phyloP scores from a whole-genome alignment of 495 filamentous ascomycete species.

The Penicillium mononematosum region DNA sequence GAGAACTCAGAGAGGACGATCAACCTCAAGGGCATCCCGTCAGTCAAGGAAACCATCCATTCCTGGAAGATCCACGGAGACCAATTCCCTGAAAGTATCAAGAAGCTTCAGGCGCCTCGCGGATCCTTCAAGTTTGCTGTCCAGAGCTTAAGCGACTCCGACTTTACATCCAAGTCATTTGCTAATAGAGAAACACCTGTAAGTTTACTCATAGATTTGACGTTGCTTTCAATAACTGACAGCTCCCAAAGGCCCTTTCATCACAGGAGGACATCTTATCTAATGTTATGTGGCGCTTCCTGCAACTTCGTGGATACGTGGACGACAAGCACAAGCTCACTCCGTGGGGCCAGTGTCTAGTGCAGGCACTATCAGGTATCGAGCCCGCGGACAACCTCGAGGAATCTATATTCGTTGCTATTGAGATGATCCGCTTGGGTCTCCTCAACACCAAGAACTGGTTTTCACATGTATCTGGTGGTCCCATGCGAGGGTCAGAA shows the following conservation, averaged over 20 bases:
- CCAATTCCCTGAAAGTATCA: slow-evolving; percentile 43
- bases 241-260: slow-evolving; percentile 30
- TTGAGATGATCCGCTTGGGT: slow-evolving; percentile 76
- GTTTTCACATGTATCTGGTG: slow-evolving; percentile 59
- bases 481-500: slow-evolving; percentile 57
- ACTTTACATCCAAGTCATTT: slow-evolving; percentile 68
- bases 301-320: slow-evolving; percentile 84
- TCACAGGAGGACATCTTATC: slow-evolving; percentile 70
- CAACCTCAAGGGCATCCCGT: slow-evolving; percentile 61
- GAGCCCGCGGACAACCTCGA: slow-evolving; percentile 54
- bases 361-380: slow-evolving; percentile 62
- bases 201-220: slow-evolving; percentile 15
- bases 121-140: slow-evolving; percentile 49
- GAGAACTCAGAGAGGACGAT: slow-evolving; percentile 61
- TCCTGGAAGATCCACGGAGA: slow-evolving; percentile 71
- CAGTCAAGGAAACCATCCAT: slow-evolving; percentile 58
- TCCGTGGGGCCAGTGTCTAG: slow-evolving; percentile 76
- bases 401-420: slow-evolving; percentile 68
- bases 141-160: slow-evolving; percentile 57
- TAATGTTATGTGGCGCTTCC: slow-evolving; percentile 80
- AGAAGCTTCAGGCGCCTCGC: slow-evolving; percentile 38
- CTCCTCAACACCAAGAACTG: slow-evolving; percentile 66
- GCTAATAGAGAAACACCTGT: slow-evolving; percentile 37
- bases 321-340: slow-evolving; percentile 80
- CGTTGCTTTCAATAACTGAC: slow-evolving; percentile 11